phyloP scores from a whole-genome alignment of 805 yeast species.

The Candida piceae region DNA sequence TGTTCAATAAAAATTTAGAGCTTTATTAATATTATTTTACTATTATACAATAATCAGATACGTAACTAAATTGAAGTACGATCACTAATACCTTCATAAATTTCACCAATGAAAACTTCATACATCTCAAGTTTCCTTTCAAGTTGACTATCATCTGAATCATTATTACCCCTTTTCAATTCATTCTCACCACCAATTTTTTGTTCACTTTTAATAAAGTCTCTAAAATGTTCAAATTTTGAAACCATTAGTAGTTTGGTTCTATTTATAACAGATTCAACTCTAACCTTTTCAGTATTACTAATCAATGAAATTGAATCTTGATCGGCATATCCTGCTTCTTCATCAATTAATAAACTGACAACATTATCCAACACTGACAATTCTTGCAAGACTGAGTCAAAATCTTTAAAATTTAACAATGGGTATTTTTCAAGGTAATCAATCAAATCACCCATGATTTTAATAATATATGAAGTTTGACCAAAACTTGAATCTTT shows the following conservation, averaged over 20 bases:
- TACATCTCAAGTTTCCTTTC: conserved; percentile 8
- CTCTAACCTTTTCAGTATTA: conserved; percentile 31
- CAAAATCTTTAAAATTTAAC: conserved; percentile 19
- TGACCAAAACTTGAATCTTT: conserved; percentile 45
- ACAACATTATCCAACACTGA: conserved; percentile 29
- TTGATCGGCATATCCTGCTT: too few relatives aligned
- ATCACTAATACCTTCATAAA: conserved; percentile 32
- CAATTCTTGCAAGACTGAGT: conserved; percentile 17
- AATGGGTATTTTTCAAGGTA: conserved; percentile 40
- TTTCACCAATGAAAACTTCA: conserved; percentile 30
- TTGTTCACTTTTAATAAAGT: conserved; percentile 2
- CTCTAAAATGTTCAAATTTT: conserved; percentile 27
- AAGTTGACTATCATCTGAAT: conserved; percentile 1
- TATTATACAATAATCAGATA: not conserved
- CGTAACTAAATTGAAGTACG: conserved; percentile 27
- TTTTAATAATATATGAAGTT: conserved; percentile 51
- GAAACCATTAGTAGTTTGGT: conserved; percentile 25
- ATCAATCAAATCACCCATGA: conserved; percentile 66
- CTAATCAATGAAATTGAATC: too few relatives aligned
- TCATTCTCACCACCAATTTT: too few relatives aligned
- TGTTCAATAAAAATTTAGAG: too few relatives aligned
- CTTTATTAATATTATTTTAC: too few relatives aligned
- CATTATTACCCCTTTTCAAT: conserved; percentile 3
- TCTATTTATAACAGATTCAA: conserved; percentile 28
- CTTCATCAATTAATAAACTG: conserved; percentile 26